Conservation (phyloP, 345 rosid species). For the Eucalyptus polyanthemos region DNA sequence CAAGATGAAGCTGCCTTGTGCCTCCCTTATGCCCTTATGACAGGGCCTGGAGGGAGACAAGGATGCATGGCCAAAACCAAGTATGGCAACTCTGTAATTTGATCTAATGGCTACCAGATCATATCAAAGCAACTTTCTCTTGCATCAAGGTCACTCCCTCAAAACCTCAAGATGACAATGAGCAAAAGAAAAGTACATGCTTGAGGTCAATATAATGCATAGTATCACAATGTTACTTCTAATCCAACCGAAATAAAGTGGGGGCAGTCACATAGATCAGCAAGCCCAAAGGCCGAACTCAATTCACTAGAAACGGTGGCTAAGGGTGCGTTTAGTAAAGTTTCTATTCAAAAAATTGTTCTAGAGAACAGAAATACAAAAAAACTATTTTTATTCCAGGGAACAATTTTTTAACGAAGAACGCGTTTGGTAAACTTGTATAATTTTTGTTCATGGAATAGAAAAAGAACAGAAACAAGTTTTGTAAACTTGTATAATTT, state of each 20-base stretch:
- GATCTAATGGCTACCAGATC: background rate
- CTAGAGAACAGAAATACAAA: fast-evolving
- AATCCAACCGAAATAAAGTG: background rate
- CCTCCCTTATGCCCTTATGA: background rate
- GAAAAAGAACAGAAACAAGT: no score
- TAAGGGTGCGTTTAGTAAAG: fast-evolving
- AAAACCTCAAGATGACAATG: background rate
- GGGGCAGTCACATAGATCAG: background rate
- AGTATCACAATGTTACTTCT: background rate
- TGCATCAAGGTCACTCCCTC: background rate
- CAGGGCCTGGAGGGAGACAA: background rate
- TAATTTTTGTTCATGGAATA: no score
- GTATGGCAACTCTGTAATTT: background rate
- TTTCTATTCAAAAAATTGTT: no score
- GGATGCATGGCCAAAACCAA: background rate
- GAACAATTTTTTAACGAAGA: no score
- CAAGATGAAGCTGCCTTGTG: background rate
- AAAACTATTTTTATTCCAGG: fast-evolving
- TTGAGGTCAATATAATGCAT: background rate
- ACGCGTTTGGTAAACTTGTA: no score
- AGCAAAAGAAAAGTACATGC: background rate
- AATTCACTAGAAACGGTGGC: background rate
- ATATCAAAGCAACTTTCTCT: background rate
- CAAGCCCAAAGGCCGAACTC: background rate
- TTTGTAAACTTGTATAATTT: no score